phyloP scores from a whole-genome alignment of 805 yeast species.

The Yamadazyma paraphyllophila region DNA sequence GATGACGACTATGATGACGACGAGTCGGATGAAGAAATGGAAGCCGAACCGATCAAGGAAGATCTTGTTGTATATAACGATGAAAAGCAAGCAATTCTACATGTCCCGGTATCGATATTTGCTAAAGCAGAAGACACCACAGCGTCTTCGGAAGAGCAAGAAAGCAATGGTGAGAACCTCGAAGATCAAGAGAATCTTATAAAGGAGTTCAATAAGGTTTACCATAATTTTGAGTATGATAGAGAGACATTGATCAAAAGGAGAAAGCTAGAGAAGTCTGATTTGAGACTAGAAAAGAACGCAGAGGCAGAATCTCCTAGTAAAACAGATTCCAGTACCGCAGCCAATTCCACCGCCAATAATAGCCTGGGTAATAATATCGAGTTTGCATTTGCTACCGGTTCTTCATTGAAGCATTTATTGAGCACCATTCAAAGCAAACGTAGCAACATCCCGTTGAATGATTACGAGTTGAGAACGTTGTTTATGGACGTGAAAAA shows the following conservation, averaged over 20 bases:
- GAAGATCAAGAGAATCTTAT: slow-evolving; percentile 48
- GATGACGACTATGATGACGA: slow-evolving; percentile 38
- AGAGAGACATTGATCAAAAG: slow-evolving; percentile 72
- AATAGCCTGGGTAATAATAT: slow-evolving; percentile 18
- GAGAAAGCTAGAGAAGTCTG: slow-evolving; percentile 75
- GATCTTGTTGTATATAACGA: slow-evolving; percentile 26
- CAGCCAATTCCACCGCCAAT: neutral
- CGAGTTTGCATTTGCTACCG: slow-evolving; percentile 34
- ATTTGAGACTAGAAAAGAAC: slow-evolving; percentile 56
- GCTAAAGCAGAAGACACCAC: slow-evolving; percentile 8
- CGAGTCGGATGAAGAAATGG: slow-evolving; percentile 21
- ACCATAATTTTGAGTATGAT: slow-evolving; percentile 76
- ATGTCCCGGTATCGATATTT: slow-evolving; percentile 32
- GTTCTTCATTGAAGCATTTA: slow-evolving; percentile 65
- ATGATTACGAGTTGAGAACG: slow-evolving; percentile 80
- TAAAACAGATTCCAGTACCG: slow-evolving; percentile 12
- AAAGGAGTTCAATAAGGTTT: slow-evolving; percentile 66
- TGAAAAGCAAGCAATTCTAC: slow-evolving; percentile 29
- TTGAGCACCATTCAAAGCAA: slow-evolving; percentile 74
- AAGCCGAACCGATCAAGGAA: slow-evolving; percentile 33
- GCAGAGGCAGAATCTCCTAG: slow-evolving; percentile 7
- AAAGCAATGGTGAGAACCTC: slow-evolving; percentile 10
- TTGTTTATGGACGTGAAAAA: slow-evolving; percentile 90
- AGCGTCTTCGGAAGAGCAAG: slow-evolving; percentile 8
- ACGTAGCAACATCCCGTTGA: slow-evolving; percentile 69